Evolutionary conservation across 2,329 filamentous ascomycete genomes (phyloP).

Genomic region (Paraconiothyrium sp.): DNA sequence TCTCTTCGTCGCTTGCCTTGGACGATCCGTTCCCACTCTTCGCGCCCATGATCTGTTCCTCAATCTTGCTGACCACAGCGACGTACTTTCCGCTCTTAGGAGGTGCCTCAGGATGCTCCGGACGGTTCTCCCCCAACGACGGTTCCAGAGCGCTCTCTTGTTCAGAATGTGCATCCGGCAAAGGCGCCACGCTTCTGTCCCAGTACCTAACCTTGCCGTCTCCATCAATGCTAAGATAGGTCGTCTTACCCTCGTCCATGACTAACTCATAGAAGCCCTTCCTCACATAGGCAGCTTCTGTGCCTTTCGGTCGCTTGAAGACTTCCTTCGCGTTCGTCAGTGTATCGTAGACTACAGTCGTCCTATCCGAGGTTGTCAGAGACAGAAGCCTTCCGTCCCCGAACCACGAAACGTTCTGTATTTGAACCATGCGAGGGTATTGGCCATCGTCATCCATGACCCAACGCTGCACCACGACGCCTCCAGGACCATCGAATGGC

Average conservation of each 20-base stretch:
- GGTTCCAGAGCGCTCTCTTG: not conserved
- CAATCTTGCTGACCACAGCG: not conserved
- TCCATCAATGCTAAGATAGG: constrained; percentile 37
- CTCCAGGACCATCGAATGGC: constrained; percentile 29
- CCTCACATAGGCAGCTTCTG: constrained; percentile 15
- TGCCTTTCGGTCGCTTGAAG: constrained; percentile 31
- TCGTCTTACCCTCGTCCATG: constrained; percentile 17
- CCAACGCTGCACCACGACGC: constrained; percentile 33
- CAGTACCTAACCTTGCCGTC: constrained; percentile 38
- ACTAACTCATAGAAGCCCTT: constrained; percentile 29
- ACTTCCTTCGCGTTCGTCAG: constrained; percentile 39
- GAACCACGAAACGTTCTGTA: constrained; percentile 30
- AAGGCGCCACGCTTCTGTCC: constrained; percentile 7
- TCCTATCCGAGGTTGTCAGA: constrained; percentile 32
- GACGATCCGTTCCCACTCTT: not conserved
- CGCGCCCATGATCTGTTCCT: not conserved
- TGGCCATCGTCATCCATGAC: constrained; percentile 19
- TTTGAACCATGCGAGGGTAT: constrained; percentile 15
- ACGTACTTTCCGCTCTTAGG: not conserved
- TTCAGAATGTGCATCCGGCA: not conserved
- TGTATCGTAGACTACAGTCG: constrained; percentile 34
- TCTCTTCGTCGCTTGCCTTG: not conserved
- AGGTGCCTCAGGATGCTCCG: not conserved
- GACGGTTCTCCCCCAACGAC: not conserved
- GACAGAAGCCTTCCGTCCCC: constrained; percentile 27